phyloP scores from a whole-genome alignment of 2,329 filamentous ascomycete genomes.

The Phoma herbarum region DNA sequence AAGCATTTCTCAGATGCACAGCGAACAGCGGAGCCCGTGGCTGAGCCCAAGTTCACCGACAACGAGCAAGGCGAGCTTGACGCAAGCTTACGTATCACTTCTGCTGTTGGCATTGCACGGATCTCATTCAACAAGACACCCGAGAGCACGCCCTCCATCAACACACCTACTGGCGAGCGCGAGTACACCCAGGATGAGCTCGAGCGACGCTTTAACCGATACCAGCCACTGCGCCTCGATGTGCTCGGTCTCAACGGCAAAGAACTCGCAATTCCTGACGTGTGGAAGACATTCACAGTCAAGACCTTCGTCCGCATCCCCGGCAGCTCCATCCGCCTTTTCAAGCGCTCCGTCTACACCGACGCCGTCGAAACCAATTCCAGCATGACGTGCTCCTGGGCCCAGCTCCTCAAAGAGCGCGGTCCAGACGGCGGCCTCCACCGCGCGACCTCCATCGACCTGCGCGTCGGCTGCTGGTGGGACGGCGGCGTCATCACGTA shows the following conservation, averaged over 20 bases:
- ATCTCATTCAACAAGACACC: slow-evolving; percentile 39
- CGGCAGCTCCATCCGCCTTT: slow-evolving; percentile 50
- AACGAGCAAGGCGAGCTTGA: slow-evolving; percentile 31
- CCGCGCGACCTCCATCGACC: slow-evolving; percentile 55
- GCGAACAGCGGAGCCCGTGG: slow-evolving; percentile 20
- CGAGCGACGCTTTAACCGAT: slow-evolving; percentile 43
- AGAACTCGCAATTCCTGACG: slow-evolving; percentile 40
- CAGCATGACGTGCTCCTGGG: slow-evolving; percentile 29
- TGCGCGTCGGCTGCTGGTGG: slow-evolving; percentile 56
- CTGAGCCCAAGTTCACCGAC: slow-evolving; percentile 8
- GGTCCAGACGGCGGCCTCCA: slow-evolving; percentile 45
- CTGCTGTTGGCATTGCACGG: slow-evolving; percentile 37
- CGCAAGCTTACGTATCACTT: slow-evolving; percentile 31
- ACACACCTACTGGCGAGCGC: slow-evolving; percentile 25
- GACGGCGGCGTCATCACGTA: slow-evolving; percentile 60
- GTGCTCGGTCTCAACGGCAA: slow-evolving; percentile 56
- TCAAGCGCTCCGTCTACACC: slow-evolving; percentile 49
- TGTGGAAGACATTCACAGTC: slow-evolving; percentile 46
- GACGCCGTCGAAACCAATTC: slow-evolving; percentile 1
- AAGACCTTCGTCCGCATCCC: slow-evolving; percentile 52
- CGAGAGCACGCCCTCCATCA: slow-evolving; percentile 28
- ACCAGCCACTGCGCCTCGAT: slow-evolving; percentile 42
- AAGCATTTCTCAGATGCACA: slow-evolving; percentile 17
- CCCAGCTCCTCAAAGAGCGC: slow-evolving; percentile 28
- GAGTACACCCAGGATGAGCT: slow-evolving; percentile 40